Conservation (phyloP, 768 basidiomycete genomes). For the Russula lepida region DNA sequence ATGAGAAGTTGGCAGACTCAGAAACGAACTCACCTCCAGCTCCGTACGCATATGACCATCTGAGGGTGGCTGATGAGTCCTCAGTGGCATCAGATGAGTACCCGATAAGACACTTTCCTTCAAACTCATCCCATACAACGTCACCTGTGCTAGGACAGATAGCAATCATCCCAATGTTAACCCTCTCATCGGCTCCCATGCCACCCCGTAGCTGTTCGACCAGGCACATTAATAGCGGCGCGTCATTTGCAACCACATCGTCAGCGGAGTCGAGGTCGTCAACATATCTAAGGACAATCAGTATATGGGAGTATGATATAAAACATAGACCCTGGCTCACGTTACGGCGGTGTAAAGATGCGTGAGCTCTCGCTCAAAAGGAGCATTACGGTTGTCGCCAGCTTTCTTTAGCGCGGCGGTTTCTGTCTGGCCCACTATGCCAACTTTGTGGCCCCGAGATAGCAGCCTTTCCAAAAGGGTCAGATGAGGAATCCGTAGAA, state of each 20-base stretch:
- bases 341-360: conserved; percentile 82
- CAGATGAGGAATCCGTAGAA: not conserved
- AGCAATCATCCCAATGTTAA: conserved; percentile 60
- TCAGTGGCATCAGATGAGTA: not conserved
- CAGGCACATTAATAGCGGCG: conserved; percentile 70
- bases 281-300: conserved; percentile 51
- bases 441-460: conserved; percentile 73
- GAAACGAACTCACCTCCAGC: conserved; percentile 51
- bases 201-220: conserved; percentile 46
- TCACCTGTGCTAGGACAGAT: conserved; percentile 87
- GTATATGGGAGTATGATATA: not conserved
- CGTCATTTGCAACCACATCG: conserved; percentile 43
- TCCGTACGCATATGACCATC: conserved; percentile 83
- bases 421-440: conserved; percentile 74
- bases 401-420: conserved; percentile 86
- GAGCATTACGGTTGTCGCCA: conserved; percentile 61
- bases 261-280: conserved; percentile 70
- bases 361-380: conserved; percentile 67
- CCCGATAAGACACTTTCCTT: conserved; percentile 39
- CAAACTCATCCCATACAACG: conserved; percentile 87
- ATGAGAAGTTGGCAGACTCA: not conserved
- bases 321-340: conserved; percentile 37
- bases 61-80: conserved; percentile 24
- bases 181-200: conserved; percentile 37
- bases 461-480: conserved; percentile 44